phyloP scores from a whole-genome alignment of 2,329 filamentous ascomycete species.

The Microcyclospora pomicola region DNA sequence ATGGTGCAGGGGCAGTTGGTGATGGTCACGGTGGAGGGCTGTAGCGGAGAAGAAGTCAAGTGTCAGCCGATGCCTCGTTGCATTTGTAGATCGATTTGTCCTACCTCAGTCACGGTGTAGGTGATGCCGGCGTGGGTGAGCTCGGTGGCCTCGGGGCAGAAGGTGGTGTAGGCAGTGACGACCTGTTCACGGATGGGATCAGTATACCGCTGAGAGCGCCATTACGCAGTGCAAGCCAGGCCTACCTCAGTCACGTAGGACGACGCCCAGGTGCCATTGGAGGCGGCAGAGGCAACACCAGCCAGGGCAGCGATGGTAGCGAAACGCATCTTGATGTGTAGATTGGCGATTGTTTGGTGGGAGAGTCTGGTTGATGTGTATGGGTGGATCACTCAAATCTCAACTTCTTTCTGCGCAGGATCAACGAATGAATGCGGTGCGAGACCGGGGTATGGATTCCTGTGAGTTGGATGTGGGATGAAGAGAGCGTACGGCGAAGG shows the following conservation, averaged over 20 bases:
- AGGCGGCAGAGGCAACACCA: slow-evolving; percentile 26
- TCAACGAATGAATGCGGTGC: background rate
- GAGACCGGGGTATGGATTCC: background rate
- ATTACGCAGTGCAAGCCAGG: slow-evolving; percentile 1
- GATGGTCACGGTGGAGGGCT: slow-evolving; percentile 10
- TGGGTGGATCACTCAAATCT: background rate
- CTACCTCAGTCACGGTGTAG: slow-evolving; percentile 8
- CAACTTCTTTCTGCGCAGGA: background rate
- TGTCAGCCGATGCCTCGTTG: slow-evolving; percentile 4
- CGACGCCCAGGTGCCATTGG: slow-evolving; percentile 9
- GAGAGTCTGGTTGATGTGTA: background rate
- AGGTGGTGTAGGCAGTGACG: slow-evolving; percentile 21
- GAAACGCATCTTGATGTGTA: slow-evolving; percentile 36
- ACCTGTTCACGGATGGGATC: slow-evolving; percentile 7
- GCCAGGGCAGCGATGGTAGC: slow-evolving; percentile 26
- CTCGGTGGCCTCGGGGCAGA: slow-evolving; percentile 18
- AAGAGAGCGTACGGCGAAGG: background rate
- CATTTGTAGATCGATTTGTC: slow-evolving; percentile 4
- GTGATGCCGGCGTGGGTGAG: slow-evolving; percentile 14
- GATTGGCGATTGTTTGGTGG: background rate
- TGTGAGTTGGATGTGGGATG: background rate
- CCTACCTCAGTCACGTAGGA: slow-evolving; percentile 6
- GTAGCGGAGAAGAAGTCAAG: slow-evolving; percentile 4
- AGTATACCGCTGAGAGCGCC: slow-evolving; percentile 5
- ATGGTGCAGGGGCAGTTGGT: slow-evolving; percentile 29